These are phyloP conservation scores for Capsella bursapastoris DNA, from an alignment of 345 rosid species.

Conservation along the genomic window DNA sequence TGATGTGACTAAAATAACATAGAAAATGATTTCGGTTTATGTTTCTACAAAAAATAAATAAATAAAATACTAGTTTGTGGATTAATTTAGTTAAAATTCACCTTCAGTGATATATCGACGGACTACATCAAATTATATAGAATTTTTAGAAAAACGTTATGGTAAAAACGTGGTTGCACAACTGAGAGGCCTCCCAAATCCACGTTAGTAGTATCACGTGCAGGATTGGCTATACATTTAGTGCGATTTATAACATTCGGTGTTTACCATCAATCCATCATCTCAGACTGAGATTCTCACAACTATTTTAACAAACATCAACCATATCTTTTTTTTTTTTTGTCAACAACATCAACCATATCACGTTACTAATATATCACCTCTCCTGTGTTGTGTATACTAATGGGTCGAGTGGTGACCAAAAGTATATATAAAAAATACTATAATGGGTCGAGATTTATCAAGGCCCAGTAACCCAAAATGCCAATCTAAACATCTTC, in stretches of 20 bases:
- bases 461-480: constrained; percentile 1
- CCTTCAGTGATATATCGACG: not conserved
- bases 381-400: not conserved
- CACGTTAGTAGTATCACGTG: constrained; percentile 10
- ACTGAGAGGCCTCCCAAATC: constrained; percentile 1
- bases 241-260: not conserved
- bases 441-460: not conserved
- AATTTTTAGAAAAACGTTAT: not conserved
- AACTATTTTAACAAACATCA: not conserved
- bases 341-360: not conserved
- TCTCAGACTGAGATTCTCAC: not conserved
- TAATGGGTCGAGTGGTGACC: no score
- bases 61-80: not conserved
- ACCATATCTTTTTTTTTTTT: no score
- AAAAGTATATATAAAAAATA: no score
- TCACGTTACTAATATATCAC: not conserved
- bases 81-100: not conserved
- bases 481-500: constrained; percentile 4
- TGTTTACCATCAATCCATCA: not conserved
- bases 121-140: not conserved
- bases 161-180: constrained; percentile 11
- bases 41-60: not conserved
- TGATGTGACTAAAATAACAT: not conserved
- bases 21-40: not conserved
- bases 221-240: not conserved